Base-by-base conservation (phyloP, 1,284 basidiomycete species). In the Agaricales sp. region DNA sequence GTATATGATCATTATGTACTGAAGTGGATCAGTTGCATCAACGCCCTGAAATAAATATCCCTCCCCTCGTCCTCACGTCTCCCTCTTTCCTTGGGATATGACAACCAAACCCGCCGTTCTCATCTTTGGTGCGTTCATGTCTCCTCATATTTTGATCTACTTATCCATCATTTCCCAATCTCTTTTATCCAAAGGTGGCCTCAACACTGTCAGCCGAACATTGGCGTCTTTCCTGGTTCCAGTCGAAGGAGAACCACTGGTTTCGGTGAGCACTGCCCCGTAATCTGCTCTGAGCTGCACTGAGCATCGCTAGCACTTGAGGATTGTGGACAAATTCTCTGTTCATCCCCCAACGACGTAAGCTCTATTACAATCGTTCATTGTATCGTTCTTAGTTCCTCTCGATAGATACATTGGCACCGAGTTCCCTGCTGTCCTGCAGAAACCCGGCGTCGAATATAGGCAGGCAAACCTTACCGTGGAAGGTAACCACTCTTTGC, bases 241-340 rank as follows among this genome's bases (percentile, higher is more conserved):
- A 2, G 57, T 74, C 16, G 69, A 80, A 35, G 80, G 79, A 41
- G 77, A 80, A 51, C 67, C 80, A 44, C 74, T 88, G 30, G 87
- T 92, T 49, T 80, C 82, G 45, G 86, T 91, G 60, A 52, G 83
- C 72, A 45, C 51, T 44, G 51, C n/a, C 21, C 25, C 52, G 55
- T 50, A 44, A 48, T 53, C 35, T 8, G 23, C 14, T 18, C 4
- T 1, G 44, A 26, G 25, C 22, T 38, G 46, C 46, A 22, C 44
- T 49, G 41, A 23, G 30, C 50, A 35, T 54, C 41, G 45, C 26
- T 59, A 89, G 86, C 71, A 80, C 61, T 67, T 89, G 16, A 77
- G 84, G 47, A 83, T 91, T 55, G 87, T 90, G 43, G 91, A 94
- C 67, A 88, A 90, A 62, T 92, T 81, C 64, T 89, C 87, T 19